Conservation (phyloP, 1,139 yeast genomes). For the Blastobotrys apis region DNA sequence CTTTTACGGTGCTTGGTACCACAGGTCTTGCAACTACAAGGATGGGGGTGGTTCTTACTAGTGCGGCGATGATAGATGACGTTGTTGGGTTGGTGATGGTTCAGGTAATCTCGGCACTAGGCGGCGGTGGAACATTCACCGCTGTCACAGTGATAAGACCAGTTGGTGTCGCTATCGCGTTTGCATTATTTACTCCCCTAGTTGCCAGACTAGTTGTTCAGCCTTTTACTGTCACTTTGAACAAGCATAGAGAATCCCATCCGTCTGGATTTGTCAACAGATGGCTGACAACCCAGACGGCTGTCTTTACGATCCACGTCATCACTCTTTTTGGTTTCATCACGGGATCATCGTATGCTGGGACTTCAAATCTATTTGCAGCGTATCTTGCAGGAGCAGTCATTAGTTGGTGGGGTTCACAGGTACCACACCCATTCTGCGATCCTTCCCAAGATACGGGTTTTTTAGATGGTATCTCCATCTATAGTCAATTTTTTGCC, state of each 20-base stretch:
- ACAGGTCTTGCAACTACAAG: constrained; percentile 2
- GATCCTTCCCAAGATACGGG: too few relatives aligned
- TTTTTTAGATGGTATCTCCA: too few relatives aligned
- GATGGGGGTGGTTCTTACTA: constrained; percentile 7
- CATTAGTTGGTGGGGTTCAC: constrained; percentile 5
- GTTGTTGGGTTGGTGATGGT: constrained; percentile 13
- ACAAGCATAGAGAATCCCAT: too few relatives aligned
- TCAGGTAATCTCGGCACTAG: constrained; percentile 6
- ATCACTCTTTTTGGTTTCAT: constrained; percentile 3
- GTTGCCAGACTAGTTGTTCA: constrained; percentile 1
- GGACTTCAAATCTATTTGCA: constrained; percentile 9
- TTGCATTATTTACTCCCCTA: not conserved
- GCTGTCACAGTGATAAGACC: constrained; percentile 4
- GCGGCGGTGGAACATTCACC: not conserved
- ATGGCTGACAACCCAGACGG: not conserved
- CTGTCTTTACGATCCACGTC: not conserved
- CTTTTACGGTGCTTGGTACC: constrained; percentile 8
- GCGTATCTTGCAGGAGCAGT: constrained; percentile 10
- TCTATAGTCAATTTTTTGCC: not conserved
- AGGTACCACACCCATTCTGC: not conserved
- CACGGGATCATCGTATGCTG: constrained; percentile 9
- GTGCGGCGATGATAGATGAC: constrained; percentile 14
- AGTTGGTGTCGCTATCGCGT: constrained; percentile 6
- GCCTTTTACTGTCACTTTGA: not conserved
- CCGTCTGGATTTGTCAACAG: not conserved